A percentile compares a stretch with the other conserved stretches of the same genome.
Conservation (phyloP, 495 filamentous ascomycete genomes). For the Aspergillus taichungensis region DNA sequence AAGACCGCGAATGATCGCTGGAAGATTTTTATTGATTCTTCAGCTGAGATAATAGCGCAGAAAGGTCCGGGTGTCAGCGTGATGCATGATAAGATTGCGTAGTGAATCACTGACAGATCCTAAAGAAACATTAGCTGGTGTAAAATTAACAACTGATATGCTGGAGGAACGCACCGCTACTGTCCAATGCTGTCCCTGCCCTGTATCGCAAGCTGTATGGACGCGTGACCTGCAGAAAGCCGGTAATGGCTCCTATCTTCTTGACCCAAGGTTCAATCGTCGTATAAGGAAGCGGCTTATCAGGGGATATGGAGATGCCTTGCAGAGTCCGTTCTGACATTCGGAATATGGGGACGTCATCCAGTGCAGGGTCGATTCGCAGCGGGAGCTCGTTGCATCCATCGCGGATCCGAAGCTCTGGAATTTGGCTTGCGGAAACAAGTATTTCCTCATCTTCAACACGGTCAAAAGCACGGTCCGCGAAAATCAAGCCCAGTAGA, state of each 20-base stretch:
- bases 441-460: conserved; percentile 21
- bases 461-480: conserved; percentile 19
- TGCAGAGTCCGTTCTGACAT: conserved; percentile 19
- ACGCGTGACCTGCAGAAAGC: conserved; percentile 20
- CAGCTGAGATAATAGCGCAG: conserved; percentile 24
- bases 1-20: conserved; percentile 22
- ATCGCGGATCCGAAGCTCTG: conserved; percentile 17
- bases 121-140: conserved; percentile 10
- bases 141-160: conserved; percentile 1
- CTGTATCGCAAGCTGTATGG: conserved; percentile 31
- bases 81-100: conserved; percentile 26
- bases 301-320: conserved; percentile 24
- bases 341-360: conserved; percentile 16
- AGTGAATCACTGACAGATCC: conserved; percentile 25
- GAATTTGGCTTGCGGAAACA: conserved; percentile 17
- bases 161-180: conserved; percentile 16
- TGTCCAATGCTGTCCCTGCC: conserved; percentile 27
- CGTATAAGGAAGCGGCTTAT: conserved; percentile 22
- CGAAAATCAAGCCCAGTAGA: conserved; percentile 28
- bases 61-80: conserved; percentile 25
- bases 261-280: conserved; percentile 25
- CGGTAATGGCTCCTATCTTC: conserved; percentile 21
- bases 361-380: conserved; percentile 11
- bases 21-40: conserved; percentile 23
- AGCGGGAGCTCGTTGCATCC: conserved; percentile 21